Evolutionary conservation across 345 rosid species (phyloP).

Genomic region (Litchi chinensis): DNA sequence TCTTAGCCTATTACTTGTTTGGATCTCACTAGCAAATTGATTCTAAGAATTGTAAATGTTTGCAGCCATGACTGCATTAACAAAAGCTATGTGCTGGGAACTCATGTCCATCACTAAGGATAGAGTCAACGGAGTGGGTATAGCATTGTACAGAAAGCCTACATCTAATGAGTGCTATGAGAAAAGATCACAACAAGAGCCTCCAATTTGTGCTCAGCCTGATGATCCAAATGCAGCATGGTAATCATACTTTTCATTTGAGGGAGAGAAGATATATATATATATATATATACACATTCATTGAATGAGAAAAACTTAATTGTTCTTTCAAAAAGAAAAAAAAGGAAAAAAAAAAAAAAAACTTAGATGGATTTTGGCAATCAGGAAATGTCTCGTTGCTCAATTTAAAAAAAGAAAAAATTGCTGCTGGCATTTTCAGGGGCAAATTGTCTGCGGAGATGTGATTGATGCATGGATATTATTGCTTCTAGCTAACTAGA

Average conservation of each 20-base stretch:
- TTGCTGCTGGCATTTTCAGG: background rate
- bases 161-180: slow-evolving; percentile 76
- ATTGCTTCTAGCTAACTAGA: background rate
- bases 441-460: background rate
- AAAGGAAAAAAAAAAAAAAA: background rate
- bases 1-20: background rate
- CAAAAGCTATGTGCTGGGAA: slow-evolving; percentile 91
- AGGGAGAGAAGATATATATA: background rate
- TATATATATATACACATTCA: too few species aligned
- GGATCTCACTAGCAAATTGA: slow-evolving; percentile 14
- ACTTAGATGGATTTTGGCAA: background rate
- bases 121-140: slow-evolving; percentile 67
- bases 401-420: background rate
- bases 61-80: slow-evolving; percentile 85
- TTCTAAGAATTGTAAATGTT: slow-evolving; percentile 28
- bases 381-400: background rate
- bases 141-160: slow-evolving; percentile 84
- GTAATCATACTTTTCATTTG: slow-evolving; percentile 35
- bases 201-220: slow-evolving; percentile 71
- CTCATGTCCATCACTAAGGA: slow-evolving; percentile 74
- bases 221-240: slow-evolving; percentile 97
- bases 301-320: background rate
- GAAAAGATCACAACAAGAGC: slow-evolving; percentile 65
- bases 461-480: background rate
- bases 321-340: background rate